phyloP scores from a whole-genome alignment of 2,329 filamentous ascomycete species.

The Daldinia sp. region DNA sequence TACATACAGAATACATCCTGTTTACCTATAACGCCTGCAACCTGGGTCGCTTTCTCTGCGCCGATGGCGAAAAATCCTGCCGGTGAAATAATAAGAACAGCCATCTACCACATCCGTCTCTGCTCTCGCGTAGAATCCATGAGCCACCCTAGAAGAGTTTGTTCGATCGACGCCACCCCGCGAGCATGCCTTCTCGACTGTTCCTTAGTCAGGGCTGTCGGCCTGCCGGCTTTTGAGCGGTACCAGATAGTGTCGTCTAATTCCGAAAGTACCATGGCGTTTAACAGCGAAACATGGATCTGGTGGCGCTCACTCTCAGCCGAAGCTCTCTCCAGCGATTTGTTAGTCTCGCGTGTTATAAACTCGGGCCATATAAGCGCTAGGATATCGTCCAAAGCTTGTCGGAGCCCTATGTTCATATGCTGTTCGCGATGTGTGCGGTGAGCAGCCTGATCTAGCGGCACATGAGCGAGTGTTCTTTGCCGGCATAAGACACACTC shows the following conservation, averaged over 20 bases:
- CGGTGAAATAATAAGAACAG: neutral
- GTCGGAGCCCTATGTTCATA: constrained; percentile 23
- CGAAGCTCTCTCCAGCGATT: constrained; percentile 21
- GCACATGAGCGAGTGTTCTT: constrained; percentile 8
- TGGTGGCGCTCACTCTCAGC: constrained; percentile 35
- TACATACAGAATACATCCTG: neutral
- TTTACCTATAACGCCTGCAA: neutral
- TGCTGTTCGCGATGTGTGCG: constrained; percentile 35
- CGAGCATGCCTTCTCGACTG: constrained; percentile 20
- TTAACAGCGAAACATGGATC: constrained; percentile 35
- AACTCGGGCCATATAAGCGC: constrained; percentile 38
- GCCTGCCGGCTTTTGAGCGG: constrained; percentile 18
- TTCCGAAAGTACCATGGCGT: constrained; percentile 38
- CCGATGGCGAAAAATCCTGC: neutral
- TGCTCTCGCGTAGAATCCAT: constrained; percentile 19
- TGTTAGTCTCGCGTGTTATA: constrained; percentile 34
- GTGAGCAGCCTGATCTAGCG: constrained; percentile 26
- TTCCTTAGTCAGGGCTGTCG: constrained; percentile 26
- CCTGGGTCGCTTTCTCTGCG: neutral
- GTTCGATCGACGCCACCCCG: constrained; percentile 31
- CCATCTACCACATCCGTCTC: constrained; percentile 39
- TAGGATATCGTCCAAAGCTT: constrained; percentile 25
- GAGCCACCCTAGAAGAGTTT: constrained; percentile 29
- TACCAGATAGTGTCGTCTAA: constrained; percentile 40
- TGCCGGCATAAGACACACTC: constrained; percentile 37